These are phyloP conservation scores for Allomyces macrogynus DNA, from an alignment of 192 early-diverging fungal genomes.

Conservation along the genomic window DNA sequence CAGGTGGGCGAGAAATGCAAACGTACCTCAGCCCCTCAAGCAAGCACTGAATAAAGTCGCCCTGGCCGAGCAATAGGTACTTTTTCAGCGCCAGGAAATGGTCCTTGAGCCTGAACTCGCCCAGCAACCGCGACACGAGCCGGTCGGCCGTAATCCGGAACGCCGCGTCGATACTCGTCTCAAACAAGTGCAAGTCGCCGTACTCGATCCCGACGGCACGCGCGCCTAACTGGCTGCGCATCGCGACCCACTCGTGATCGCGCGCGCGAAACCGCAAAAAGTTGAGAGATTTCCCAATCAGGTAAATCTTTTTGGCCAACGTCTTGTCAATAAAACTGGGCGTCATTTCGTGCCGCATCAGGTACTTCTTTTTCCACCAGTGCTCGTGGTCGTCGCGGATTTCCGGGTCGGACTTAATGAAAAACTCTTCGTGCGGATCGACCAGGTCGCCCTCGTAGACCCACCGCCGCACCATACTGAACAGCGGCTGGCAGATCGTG, in stretches of 20 bases:
- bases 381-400: constrained; percentile 31
- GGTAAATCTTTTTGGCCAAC: constrained; percentile 69
- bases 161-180: constrained; percentile 47
- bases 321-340: constrained; percentile 57
- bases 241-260: constrained; percentile 32
- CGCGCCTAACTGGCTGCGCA: neutral
- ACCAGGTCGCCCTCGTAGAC: constrained; percentile 82
- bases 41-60: constrained; percentile 80
- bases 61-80: constrained; percentile 80
- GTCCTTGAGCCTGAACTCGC: constrained; percentile 60
- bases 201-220: constrained; percentile 27
- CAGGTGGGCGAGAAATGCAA: neutral
- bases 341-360: constrained; percentile 55
- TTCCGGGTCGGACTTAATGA: constrained; percentile 38
- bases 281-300: constrained; percentile 74
- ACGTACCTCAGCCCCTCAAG: constrained; percentile 62
- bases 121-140: constrained; percentile 57
- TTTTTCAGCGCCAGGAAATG: constrained; percentile 69
- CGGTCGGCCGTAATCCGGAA: constrained; percentile 50
- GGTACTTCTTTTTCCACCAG: constrained; percentile 67
- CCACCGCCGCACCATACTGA: constrained; percentile 72
- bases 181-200: constrained; percentile 46
- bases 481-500: constrained; percentile 70
- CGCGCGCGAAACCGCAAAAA: constrained; percentile 47
- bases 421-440: constrained; percentile 85